Evolutionary conservation across 208 protist species (phyloP), one percentile per base, ranked within the genome.

Genomic region (Crithidia mellificae): DNA sequence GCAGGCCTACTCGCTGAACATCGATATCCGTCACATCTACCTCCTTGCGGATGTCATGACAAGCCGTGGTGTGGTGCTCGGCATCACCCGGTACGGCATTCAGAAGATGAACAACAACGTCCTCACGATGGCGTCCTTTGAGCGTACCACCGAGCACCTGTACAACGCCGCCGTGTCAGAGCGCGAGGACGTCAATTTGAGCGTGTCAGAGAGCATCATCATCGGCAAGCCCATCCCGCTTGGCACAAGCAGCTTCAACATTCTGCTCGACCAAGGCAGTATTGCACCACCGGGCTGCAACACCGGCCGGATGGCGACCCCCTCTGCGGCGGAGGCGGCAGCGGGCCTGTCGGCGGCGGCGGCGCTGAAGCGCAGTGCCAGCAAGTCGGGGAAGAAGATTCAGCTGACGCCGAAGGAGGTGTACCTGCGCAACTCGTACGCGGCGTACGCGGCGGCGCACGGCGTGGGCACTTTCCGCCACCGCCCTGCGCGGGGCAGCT

Each of bases 21-120:
- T 99, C 57, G 98, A 99, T 77, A 79, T 86, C 11, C 92, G 98
- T 22, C 99, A 99, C 85, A 77, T 99, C 27, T 98, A 98, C 78
- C 86, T 99, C 3, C 89, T 99, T 17, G 98, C 97, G 22, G 99
- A 99, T 74, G 82, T 99, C 6, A 99, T 99, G 99, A 99, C 98
- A 2, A 98, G 86, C 70, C 98, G 92, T 30, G 98, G 98, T 14
- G 85, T 98, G 32, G 90, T 99, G 46, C 84, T 99, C 0, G 99
- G 99, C 62, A 99, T 99, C 70, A 99, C 98, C 15, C 91, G 99
- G 17, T 98, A 98, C 79, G 99, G 99, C 76, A 98, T 99, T 50
- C 80, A 93, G 44, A 99, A 99, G 85, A 99, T 99, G 95, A 98
- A 98, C 74, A 97, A 99, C 63, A 97, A 90, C 57, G 97, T 99